Evolutionary conservation across 2,329 filamentous ascomycete species (phyloP), one percentile per base, ranked within the genome.

Genomic region (Colletotrichum aenigma): DNA sequence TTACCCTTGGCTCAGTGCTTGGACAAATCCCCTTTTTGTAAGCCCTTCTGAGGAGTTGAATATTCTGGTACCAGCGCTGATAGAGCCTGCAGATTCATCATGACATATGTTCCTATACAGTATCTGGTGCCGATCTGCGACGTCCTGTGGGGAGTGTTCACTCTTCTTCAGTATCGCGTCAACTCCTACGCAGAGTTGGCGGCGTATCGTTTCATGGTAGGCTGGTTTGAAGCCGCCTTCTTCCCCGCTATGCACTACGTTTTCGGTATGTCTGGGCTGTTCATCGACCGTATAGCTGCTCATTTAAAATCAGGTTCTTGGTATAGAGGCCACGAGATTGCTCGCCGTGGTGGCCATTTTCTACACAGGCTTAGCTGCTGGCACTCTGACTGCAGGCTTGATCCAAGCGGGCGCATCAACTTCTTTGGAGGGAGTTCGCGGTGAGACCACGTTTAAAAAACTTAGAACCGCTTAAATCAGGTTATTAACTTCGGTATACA

Each of bases 141-240:
- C 73, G 77, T 91, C 4, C 80, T 84, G 2, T 92, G 91, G 90
- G 89, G 89, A 0, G 80, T 91, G 34, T 89, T 92, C 75, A 92
- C 90, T 0, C 83, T 92, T 10, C 82, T 91, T 78, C 58, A 77
- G 75, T 55, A 55, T 78, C 65, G 77, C 66, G 13, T 78, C 76
- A 75, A 61, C 77, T 82, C 38, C 38, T 81, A 32, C 28, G 70
- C 30, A 55, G 78, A 38, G 71, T 84, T 75, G 18, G 73, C 73
- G 2, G 73, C 73, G 24, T 75, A 75, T 16, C 78, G 84, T 1
- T 86, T 86, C 64, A 82, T 84, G 58, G 77, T 84, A 3, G 83
- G 83, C 4, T 79, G 83, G n/a, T 81, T 84, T 55, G 82, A 75
- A 48, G 16, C 16, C 18, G 24, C 80, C 4, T 84, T 81, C 7